Evolutionary conservation across 257 asterid genomes (phyloP).

Genomic region (Echites panduratus): DNA sequence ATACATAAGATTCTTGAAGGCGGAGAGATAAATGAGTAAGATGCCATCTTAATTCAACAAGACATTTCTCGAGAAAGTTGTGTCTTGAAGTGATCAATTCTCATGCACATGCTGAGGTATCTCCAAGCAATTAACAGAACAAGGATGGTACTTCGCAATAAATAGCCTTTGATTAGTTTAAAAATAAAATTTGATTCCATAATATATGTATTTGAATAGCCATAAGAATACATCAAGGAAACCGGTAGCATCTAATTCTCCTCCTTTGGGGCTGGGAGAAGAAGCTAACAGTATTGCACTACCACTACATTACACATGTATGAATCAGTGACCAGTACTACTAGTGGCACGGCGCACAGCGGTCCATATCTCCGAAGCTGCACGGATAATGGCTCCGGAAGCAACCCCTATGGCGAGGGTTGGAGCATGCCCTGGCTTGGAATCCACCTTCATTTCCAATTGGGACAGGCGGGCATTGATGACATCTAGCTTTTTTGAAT

Average conservation of each 20-base stretch:
- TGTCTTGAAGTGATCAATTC: neutral
- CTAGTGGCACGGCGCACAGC: constrained; percentile 44
- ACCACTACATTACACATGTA: neutral
- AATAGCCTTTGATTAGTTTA: neutral
- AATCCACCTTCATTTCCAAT: constrained; percentile 69
- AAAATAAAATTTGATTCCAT: neutral
- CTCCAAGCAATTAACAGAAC: neutral
- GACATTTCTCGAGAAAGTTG: neutral
- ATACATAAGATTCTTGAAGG: neutral
- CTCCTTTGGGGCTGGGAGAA: neutral
- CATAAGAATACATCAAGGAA: neutral
- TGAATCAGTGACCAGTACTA: neutral
- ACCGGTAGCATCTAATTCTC: neutral
- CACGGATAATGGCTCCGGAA: constrained; percentile 42
- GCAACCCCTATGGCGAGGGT: constrained; percentile 65
- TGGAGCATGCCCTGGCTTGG: constrained; percentile 75
- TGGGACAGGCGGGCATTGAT: constrained; percentile 52
- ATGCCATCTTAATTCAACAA: neutral
- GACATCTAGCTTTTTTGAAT: constrained; percentile 62
- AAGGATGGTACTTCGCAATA: neutral
- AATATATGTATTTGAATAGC: neutral
- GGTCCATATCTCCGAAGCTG: constrained; percentile 51
- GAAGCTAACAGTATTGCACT: neutral
- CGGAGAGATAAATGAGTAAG: too few species aligned
- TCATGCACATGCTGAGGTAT: neutral